Evolutionary conservation across 2,329 filamentous ascomycete genomes (phyloP), one percentile per base, ranked within the genome.

Genomic region (Fusarium algeriense): DNA sequence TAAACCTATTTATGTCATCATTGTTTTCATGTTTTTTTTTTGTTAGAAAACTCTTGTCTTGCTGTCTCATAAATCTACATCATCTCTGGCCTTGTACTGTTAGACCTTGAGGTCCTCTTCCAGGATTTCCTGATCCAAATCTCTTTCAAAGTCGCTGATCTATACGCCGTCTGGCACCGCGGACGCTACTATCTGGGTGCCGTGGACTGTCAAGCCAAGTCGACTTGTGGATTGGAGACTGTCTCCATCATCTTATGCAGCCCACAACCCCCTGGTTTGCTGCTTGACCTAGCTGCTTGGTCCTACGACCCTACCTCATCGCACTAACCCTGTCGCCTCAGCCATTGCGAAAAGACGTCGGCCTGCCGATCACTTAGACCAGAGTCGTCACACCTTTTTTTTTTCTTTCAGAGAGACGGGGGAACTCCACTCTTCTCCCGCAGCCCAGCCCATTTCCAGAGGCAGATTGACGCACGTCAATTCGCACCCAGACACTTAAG

Each of bases 341-440:
- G 81, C 79, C 81, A 82, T 81, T 81, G 81, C 79, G 79, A 83
- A 81, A 82, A 84, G 84, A 85, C 81, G 85, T 83, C 82, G 81
- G 81, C 78, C 78, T 84, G 86, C 83, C 85, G 86, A 88, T 88
- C 86, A 82, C 80, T 83, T 81, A 82, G 75, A 79, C 83, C 81
- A 82, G 80, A 84, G 81, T 85, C 84, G 84, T 87, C 85, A 86
- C 84, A 85, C 81, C 80, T 80, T 76, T 76, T 76, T 77, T 67
- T 62, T 73, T 65, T 70, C 65, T 75, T 67, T 76, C 23, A 23
- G 23, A 23, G 73, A 74, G 73, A 78, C 76, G 75, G 77, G 77
- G 71, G 74, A 76, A 76, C 78, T 81, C 79, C 78, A 81, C 79
- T 78, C 73, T 76, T 71, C 77, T 80, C 77, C 80, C 80, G 78